Percentiles rank a stretch among this genome's conserved stretches.
Conservation (phyloP, 2,329 filamentous ascomycete species). For the Metarhizium anisopliae region DNA sequence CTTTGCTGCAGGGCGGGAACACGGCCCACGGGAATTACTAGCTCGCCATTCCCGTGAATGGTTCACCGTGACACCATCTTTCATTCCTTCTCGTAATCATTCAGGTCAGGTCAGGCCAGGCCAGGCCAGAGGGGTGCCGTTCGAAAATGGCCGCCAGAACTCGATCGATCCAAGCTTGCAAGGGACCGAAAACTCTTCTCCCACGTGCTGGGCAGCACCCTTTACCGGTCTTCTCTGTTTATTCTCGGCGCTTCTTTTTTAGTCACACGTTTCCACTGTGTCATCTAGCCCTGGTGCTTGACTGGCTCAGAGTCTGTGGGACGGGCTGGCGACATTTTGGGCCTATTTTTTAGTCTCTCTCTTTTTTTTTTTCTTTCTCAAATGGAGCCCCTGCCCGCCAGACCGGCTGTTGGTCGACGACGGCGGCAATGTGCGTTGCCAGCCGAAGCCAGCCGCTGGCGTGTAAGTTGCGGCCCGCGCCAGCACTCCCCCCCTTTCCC, state of each 20-base stretch:
- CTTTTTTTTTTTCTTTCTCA: no score
- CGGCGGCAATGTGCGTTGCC: neutral
- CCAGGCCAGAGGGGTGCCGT: neutral
- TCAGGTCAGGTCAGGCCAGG: neutral
- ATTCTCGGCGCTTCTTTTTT: neutral
- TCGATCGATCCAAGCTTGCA: neutral
- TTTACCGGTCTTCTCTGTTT: neutral
- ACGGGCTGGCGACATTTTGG: neutral
- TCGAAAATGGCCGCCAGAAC: neutral
- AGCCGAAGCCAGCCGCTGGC: neutral
- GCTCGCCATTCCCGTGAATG: no score
- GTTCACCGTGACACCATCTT: neutral
- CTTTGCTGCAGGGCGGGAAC: no score
- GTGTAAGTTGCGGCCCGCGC: neutral
- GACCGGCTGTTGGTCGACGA: neutral
- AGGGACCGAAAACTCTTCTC: neutral
- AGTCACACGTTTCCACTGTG: neutral
- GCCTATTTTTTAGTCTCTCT: neutral
- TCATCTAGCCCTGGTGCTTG: no score
- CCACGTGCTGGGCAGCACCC: neutral
- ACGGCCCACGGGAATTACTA: no score
- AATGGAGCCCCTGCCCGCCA: neutral
- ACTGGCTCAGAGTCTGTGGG: no score
- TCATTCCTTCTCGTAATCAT: neutral
- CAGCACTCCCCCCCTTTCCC: neutral